Base-by-base conservation (phyloP, 352 stramenopile species). In the Globisporangium viniferum region DNA sequence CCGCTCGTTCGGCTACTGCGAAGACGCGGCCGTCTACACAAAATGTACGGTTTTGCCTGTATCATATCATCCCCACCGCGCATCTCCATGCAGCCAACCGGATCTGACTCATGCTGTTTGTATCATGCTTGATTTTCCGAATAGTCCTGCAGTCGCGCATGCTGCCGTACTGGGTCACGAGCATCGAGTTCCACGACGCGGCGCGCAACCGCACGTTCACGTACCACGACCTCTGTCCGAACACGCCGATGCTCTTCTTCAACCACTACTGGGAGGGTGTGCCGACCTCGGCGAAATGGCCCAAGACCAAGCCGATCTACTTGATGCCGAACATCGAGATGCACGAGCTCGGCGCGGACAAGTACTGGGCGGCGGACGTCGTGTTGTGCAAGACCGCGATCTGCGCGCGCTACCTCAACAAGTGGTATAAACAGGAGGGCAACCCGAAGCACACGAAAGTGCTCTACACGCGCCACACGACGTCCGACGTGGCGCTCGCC, bases 1-100 rank as follows among this genome's bases (percentile, higher is more conserved):
- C 18, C 78, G 82, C 15, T 72, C 66, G 22, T 75, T 86, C 49
- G 82, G 84, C 36, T 92, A 92, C 71, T 92, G 84, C 70, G 84
- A 92, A 54, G 84, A 92, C 58, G 76, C 74, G 5, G 73, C 79
- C 29, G 84, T 76, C 5, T 92, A 91, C 62, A 74, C 81, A 5
- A 88, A 90, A 48, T 88, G 80, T 90, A 74, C 18, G 77, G 22
- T 46, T 46, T 20, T 46, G 22, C 39, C 7, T 66, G 35, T 12
- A 6, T 57, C 3, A 18, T 1, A 35, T 14, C 1, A 2, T 10
- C 57, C 36, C 9, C 18, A 14, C 27, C 61, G 27, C 48, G 9
- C 12, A 7, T 33, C 20, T 33, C 20, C 49, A 8, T 27, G n/a
- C 27, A 12, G 9, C 22, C 6, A 12, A 14, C 22, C 6, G 1